phyloP scores from a whole-genome alignment of 2,329 filamentous ascomycete genomes.

The Neurospora crassa region DNA sequence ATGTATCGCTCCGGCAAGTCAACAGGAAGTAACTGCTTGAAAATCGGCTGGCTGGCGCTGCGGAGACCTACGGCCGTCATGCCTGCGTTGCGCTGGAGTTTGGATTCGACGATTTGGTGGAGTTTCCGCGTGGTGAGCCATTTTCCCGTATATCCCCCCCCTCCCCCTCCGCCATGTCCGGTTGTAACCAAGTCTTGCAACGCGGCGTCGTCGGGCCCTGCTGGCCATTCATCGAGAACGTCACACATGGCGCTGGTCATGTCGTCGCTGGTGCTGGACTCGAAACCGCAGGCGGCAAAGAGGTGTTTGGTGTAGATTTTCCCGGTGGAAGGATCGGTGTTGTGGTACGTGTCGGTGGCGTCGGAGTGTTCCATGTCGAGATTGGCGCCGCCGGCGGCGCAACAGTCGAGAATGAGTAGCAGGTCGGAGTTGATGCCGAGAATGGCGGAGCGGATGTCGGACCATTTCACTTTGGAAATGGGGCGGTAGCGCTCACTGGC shows the following conservation, averaged over 20 bases:
- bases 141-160: not conserved
- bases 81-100: conserved; percentile 12
- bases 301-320: conserved; percentile 19
- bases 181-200: not conserved
- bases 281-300: conserved; percentile 20
- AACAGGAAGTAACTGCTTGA: conserved; percentile 20
- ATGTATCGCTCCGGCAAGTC: conserved; percentile 19
- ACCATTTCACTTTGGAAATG: conserved; percentile 16
- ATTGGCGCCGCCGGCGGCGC: conserved; percentile 18
- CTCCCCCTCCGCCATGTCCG: not conserved
- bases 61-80: conserved; percentile 6
- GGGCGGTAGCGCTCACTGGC: conserved; percentile 18
- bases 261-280: conserved; percentile 18
- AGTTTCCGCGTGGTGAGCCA: conserved; percentile 17
- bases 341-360: conserved; percentile 4
- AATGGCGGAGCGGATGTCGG: conserved; percentile 13
- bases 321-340: conserved; percentile 4
- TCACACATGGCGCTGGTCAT: conserved; percentile 20
- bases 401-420: conserved; percentile 20
- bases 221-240: conserved; percentile 12
- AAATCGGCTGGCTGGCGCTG: conserved; percentile 16
- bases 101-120: conserved; percentile 20
- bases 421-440: conserved; percentile 16
- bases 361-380: conserved; percentile 4
- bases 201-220: not conserved